phyloP scores from a whole-genome alignment of 1,284 basidiomycete genomes.

The Tylopilus sp. region DNA sequence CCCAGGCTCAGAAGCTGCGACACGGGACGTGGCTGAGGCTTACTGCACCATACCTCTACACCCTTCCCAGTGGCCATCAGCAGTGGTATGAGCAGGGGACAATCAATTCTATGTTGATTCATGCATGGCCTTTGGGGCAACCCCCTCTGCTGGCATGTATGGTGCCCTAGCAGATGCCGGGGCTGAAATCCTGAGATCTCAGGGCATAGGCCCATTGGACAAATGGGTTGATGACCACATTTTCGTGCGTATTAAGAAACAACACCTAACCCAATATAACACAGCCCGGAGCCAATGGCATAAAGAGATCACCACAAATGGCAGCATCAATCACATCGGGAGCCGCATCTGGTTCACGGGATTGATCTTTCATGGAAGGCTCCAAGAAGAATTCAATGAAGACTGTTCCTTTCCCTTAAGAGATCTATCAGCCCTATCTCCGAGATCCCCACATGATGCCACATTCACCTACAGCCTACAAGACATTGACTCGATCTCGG shows the following conservation, averaged over 20 bases:
- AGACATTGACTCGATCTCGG: conserved; percentile 1
- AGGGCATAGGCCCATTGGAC: conserved; percentile 5
- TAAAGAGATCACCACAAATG: neutral
- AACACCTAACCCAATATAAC: neutral
- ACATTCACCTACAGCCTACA: neutral
- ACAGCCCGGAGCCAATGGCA: neutral
- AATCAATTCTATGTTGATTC: neutral
- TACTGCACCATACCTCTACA: no score
- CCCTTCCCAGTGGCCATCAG: no score
- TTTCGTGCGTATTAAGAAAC: neutral
- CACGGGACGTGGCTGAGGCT: no score
- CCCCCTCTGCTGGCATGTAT: conserved; percentile 45
- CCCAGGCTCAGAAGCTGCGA: neutral
- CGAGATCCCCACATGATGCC: conserved; percentile 1
- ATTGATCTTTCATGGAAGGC: accelerated
- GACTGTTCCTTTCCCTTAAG: neutral
- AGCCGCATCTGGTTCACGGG: neutral
- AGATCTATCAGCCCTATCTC: neutral
- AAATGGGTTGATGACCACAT: conserved; percentile 17
- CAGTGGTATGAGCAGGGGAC: no score
- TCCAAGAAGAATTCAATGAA: conserved; percentile 1
- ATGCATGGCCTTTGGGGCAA: conserved; percentile 29
- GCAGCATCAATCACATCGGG: neutral
- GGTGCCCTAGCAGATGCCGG: conserved; percentile 46
- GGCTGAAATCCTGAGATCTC: neutral